Evolutionary conservation across 257 asterid species (phyloP), one percentile per base, ranked within the genome.

Genomic region (Plantago ovata): DNA sequence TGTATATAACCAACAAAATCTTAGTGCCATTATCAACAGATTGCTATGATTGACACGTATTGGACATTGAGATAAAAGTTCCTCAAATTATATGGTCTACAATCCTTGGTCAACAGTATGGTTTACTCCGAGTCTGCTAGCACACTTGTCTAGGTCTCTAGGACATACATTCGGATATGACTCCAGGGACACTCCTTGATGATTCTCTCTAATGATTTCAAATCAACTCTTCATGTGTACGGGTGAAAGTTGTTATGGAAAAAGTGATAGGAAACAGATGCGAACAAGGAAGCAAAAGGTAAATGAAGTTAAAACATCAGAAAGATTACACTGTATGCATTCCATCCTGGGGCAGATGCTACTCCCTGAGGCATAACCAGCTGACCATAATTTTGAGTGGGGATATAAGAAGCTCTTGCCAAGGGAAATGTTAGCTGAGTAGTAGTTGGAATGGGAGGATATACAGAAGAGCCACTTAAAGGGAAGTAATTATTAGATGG

Each of bases 401-500:
- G 78, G 51, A 92, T 65, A 65, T 80, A 88, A 49, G 98, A 88
- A 73, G 91, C 84, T 74, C 94, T 83, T 23, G 96, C 73, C 64
- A 81, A 59, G 33, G 96, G 83, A 78, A 71, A 86, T 53, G 97
- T 77, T 55, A 82, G 71, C 75, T 84, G 97, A 53, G 86, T 86
- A 73, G 87, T 73, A 67, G 90, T 85, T 60, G 95, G 90, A 63
- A 82, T 72, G 18, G 89, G 67, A 68, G 96, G 94, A 83, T 94
- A 89, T 58, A 81, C 86, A 68, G 96, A 81, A 77, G 99, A 89
- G 46, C 95, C 94, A 32, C 89, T 89, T 62, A 89, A 59, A 59
- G 97, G 62, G 66, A 89, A 94, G 97, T 86, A 86, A 90, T 77
- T 79, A 73, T 79, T 84, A 56, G 96, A 83, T 57, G 95, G 97